A percentile compares a stretch with the other conserved stretches of the same genome.
Evolutionary conservation across 1,139 yeast genomes (phyloP).

Genomic region (Geotrichum carabidarum): DNA sequence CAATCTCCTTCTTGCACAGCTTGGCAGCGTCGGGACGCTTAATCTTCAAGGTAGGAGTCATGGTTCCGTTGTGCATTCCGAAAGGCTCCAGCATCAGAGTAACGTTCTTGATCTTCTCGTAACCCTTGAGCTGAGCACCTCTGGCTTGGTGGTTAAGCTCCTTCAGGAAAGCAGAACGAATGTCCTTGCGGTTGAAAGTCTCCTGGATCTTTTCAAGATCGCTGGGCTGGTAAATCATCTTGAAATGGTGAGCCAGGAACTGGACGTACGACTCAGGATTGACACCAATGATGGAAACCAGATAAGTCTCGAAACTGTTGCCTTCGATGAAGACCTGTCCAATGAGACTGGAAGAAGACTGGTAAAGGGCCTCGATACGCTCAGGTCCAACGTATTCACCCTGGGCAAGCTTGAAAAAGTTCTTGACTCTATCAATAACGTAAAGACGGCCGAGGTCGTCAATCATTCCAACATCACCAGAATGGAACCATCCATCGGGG

Average conservation of each 20-base stretch:
- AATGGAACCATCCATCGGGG: slow-evolving; percentile 67
- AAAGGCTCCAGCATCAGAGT: slow-evolving; percentile 60
- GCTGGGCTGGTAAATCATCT: slow-evolving; percentile 25
- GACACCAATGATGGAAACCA: slow-evolving; percentile 65
- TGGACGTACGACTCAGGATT: slow-evolving; percentile 42
- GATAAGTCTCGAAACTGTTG: slow-evolving; percentile 53
- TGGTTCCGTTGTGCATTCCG: slow-evolving; percentile 54
- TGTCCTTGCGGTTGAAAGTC: slow-evolving; percentile 31
- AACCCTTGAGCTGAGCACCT: slow-evolving; percentile 41
- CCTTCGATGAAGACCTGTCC: slow-evolving; percentile 63
- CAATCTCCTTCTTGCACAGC: slow-evolving; percentile 46
- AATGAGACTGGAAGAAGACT: slow-evolving; percentile 49
- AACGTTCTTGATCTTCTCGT: slow-evolving; percentile 63
- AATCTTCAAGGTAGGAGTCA: slow-evolving; percentile 74
- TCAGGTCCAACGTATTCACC: slow-evolving; percentile 83
- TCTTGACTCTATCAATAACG: slow-evolving; percentile 72
- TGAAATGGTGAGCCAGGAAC: slow-evolving; percentile 29
- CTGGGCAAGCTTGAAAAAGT: slow-evolving; percentile 74
- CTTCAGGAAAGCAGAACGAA: slow-evolving; percentile 34
- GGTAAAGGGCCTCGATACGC: slow-evolving; percentile 61
- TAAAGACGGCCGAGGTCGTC: slow-evolving; percentile 51
- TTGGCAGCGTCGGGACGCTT: slow-evolving; percentile 57
- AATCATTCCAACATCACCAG: slow-evolving; percentile 68
- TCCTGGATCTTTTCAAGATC: slow-evolving; percentile 33
- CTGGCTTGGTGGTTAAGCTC: slow-evolving; percentile 34